Base-by-base conservation (phyloP, 805 yeast genomes). In the Barnettozyma californica region DNA sequence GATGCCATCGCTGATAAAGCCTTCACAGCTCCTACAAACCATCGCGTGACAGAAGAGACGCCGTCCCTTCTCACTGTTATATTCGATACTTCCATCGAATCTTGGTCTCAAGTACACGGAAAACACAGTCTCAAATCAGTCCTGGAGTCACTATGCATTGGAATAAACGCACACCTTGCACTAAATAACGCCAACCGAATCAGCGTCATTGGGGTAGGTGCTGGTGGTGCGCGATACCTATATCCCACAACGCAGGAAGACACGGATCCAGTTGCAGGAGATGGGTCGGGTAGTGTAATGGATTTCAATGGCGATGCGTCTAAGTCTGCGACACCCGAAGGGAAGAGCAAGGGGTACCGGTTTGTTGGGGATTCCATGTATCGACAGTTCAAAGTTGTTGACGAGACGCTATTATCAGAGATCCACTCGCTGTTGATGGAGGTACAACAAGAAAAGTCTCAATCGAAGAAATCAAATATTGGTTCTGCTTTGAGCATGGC, bases 131-230 rank as follows among this genome's bases (percentile, higher is more conserved):
- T 50, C 48, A 67, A 41, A 60, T 76, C n/a, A 60, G 80, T 39
- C 8, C 65, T 85, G 7, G 76, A 84, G 53, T 71, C 91, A 2
- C 60, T 91, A 9, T 66, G 89, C 29, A 89, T 94, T 21, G 82
- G 85, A 59, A 64, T 91, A 45, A 94, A 94, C 64, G 90, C 95
- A 1, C 99, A 94, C 64, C 64, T 94, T 42, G 83, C 98, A 0
- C 73, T 88, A 44, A 87, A 87, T 65, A 87, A 86, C 56, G 80
- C 90, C 34, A 94, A 94, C 64, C 79, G 79, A 59, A 95, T 92
- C 9, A 85, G 94, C 2, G 78, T 92, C 14, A 77, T 91, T 36
- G 85, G 88, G 1, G 83, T 88, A 19, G 85, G 88, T 54, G 77
- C 88, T 1, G 66, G 69, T 13, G 88, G 92, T 0, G 81, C 95